phyloP scores from a whole-genome alignment of 2,329 filamentous ascomycete species.

The Daldinia sp. region DNA sequence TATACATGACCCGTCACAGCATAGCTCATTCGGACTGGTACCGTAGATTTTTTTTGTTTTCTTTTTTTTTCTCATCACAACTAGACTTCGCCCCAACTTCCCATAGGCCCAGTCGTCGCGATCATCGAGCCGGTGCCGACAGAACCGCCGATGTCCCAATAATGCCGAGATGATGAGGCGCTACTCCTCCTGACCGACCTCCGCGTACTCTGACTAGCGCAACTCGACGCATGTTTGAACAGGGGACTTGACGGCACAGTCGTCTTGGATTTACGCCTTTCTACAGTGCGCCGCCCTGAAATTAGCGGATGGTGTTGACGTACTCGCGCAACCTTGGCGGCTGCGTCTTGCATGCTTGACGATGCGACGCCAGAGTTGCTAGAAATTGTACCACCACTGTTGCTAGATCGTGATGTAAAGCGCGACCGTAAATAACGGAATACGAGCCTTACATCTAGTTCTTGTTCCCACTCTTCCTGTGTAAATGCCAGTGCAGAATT shows the following conservation, averaged over 20 bases:
- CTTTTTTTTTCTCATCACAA: slow-evolving; percentile 45
- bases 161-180: slow-evolving; percentile 77
- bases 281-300: slow-evolving; percentile 62
- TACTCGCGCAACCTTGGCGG: slow-evolving; percentile 82
- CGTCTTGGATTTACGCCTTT: slow-evolving; percentile 66
- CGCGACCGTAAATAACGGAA: slow-evolving; percentile 86
- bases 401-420: slow-evolving; percentile 65
- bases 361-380: slow-evolving; percentile 58
- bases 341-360: slow-evolving; percentile 67
- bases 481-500: slow-evolving; percentile 53
- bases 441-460: slow-evolving; percentile 89
- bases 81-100: slow-evolving; percentile 78
- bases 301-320: slow-evolving; percentile 90
- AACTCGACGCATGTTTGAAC: slow-evolving; percentile 69
- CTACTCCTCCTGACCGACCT: slow-evolving; percentile 73
- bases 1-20: slow-evolving; percentile 29
- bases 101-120: slow-evolving; percentile 71
- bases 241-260: slow-evolving; percentile 59
- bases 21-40: slow-evolving; percentile 23
- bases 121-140: slow-evolving; percentile 78
- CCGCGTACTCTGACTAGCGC: slow-evolving; percentile 86
- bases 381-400: slow-evolving; percentile 54
- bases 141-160: slow-evolving; percentile 89
- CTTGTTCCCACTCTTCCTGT: slow-evolving; percentile 91
- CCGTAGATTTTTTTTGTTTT: neutral